These are phyloP conservation scores for Talaromyces piceae DNA, from an alignment of 2,329 filamentous ascomycete genomes.

Conservation along the genomic window DNA sequence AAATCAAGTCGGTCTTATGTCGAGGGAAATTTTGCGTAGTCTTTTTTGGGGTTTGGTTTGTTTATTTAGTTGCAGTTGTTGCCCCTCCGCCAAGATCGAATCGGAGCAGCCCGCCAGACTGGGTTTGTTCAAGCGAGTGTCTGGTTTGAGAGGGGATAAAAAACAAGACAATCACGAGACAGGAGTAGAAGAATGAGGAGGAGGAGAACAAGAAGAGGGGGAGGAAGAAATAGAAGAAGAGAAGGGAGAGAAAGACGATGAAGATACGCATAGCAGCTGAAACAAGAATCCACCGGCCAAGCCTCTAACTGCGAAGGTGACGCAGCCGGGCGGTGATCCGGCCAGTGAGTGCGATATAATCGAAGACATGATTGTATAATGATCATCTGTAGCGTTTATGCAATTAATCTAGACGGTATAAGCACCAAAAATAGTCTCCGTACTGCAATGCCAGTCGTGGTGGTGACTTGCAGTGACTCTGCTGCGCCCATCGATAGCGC, in stretches of 20 bases:
- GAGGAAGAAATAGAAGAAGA: no score
- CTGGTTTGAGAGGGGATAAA: neutral
- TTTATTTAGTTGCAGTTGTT: neutral
- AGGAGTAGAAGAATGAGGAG: neutral
- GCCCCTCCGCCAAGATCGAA: conserved; percentile 11
- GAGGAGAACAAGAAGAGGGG: neutral
- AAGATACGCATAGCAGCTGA: neutral
- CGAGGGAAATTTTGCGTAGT: neutral
- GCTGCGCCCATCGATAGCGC: neutral
- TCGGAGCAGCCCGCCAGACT: neutral
- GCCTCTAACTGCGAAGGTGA: neutral
- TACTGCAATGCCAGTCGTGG: no score
- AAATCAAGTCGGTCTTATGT: neutral
- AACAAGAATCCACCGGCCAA: neutral
- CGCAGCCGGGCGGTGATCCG: neutral
- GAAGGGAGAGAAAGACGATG: neutral
- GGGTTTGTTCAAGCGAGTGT: neutral
- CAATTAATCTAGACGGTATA: no score
- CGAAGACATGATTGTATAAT: neutral
- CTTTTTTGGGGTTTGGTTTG: neutral
- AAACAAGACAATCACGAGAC: neutral
- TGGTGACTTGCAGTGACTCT: neutral
- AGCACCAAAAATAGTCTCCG: no score
- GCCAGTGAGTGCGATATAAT: neutral
- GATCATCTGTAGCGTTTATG: neutral